Evolutionary conservation across 2,329 filamentous ascomycete genomes (phyloP), one percentile per base, ranked within the genome.

Genomic region (Anisogramma anomala): DNA sequence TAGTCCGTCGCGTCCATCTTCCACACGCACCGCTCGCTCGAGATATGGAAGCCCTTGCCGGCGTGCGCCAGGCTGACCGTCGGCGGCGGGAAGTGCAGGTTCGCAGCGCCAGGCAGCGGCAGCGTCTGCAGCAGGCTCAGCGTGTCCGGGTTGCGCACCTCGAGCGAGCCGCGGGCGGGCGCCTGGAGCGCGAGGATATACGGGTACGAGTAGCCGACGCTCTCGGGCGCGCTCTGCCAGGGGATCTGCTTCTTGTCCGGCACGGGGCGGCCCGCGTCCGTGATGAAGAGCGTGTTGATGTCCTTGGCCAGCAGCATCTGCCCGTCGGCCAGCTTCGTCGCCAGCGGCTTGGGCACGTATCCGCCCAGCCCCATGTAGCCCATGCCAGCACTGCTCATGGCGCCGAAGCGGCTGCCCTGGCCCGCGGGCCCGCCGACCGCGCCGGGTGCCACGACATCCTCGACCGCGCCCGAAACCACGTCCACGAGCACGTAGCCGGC

Each of bases 281-380:
- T 82, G 50, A 94, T 83, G 58, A 98, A 98, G 39, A 95, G 66
- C 1, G 88, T 94, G 58, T 95, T 94, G 53, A 95, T 86, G 52
- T 98, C 91, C 59, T 94, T 94, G n/a, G 89, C 86, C n/a, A 98
- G 70, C 44, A 98, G 65, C 57, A 96, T 76, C 61, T 95, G 77
- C 4, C 84, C 84, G 49, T 93, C 84, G 3, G 77, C 75, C 10
- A 98, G 69, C 51, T 82, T 82, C 5, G 88, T 81, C 5, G 85
- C 85, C 52, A 98, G 70, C 6, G 91, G 93, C 55, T 85, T 93
- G 2, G 91, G 89, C 42, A 89, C 85, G 66, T 87, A 91, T 31
- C 85, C 84, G 36, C 85, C 87, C 57, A 96, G 79, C 1, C 89
- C 89, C 74, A 96, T 94, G 56, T 96, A 96, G 33, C 88, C 87